Conservation (phyloP, 352 stramenopile species). For the Phytopythium ostracodes region DNA sequence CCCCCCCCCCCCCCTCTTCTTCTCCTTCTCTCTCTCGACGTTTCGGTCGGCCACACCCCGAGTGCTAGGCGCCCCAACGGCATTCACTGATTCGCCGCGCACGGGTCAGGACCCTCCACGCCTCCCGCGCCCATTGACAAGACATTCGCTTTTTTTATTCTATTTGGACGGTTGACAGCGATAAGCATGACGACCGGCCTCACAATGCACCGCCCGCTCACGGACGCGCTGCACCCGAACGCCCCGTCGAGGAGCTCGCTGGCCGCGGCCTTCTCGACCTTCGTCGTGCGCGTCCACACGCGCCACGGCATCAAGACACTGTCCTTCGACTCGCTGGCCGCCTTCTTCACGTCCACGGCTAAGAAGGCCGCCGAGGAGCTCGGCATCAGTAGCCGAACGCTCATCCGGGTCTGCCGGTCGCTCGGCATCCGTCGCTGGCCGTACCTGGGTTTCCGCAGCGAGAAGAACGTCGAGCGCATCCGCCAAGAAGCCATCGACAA, state of each 20-base stretch:
- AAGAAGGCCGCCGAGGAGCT: slow-evolving; percentile 76
- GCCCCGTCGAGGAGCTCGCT: slow-evolving; percentile 18
- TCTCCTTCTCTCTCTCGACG: neutral
- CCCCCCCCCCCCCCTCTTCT: no score
- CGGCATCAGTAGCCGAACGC: slow-evolving; percentile 70
- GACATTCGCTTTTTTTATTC: neutral
- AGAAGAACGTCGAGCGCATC: slow-evolving; percentile 78
- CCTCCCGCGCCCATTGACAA: neutral
- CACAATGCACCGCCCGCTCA: neutral
- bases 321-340: slow-evolving; percentile 62
- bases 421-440: slow-evolving; percentile 73
- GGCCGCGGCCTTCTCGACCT: slow-evolving; percentile 45
- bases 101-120: neutral
- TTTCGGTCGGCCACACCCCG: neutral
- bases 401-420: slow-evolving; percentile 74
- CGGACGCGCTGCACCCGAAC: neutral
- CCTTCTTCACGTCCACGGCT: slow-evolving; percentile 67
- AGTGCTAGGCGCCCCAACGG: neutral
- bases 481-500: slow-evolving; percentile 75
- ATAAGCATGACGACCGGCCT: neutral
- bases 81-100: slow-evolving; percentile 5
- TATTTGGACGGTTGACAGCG: neutral
- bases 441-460: slow-evolving; percentile 75
- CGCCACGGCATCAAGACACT: slow-evolving; percentile 73
- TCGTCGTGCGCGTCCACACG: slow-evolving; percentile 59